phyloP scores from a whole-genome alignment of 2,329 filamentous ascomycete genomes.

The Raffaelea deltoideospora region DNA sequence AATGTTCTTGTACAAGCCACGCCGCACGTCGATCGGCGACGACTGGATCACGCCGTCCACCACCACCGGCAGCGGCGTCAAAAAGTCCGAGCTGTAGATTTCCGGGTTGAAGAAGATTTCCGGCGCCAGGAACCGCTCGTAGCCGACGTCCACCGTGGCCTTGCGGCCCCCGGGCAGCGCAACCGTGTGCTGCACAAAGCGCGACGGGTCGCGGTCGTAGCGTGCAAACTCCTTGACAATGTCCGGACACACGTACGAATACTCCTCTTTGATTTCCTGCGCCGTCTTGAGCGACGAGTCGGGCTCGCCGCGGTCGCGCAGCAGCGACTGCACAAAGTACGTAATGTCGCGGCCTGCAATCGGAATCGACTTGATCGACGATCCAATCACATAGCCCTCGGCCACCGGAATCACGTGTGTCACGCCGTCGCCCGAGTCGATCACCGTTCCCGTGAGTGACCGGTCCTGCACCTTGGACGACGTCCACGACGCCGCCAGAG shows the following conservation, averaged over 20 bases:
- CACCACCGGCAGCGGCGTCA: slow-evolving; percentile 85
- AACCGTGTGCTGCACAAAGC: slow-evolving; percentile 82
- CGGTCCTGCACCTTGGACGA: slow-evolving; percentile 95
- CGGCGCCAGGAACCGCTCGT: slow-evolving; percentile 93
- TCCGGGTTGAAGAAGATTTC: slow-evolving; percentile 99
- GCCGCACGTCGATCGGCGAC: slow-evolving; percentile 90
- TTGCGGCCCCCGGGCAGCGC: slow-evolving; percentile 73
- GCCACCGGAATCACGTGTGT: slow-evolving; percentile 98
- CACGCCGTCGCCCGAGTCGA: slow-evolving; percentile 96
- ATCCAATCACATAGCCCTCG: slow-evolving; percentile 97
- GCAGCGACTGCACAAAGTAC: slow-evolving; percentile 92
- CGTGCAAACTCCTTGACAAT: slow-evolving; percentile 97
- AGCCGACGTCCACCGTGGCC: slow-evolving; percentile 81
- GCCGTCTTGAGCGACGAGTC: slow-evolving; percentile 96
- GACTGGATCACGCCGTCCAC: slow-evolving; percentile 96
- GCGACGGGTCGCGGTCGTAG: slow-evolving; percentile 83
- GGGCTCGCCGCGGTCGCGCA: slow-evolving; percentile 89
- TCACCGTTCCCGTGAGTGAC: slow-evolving; percentile 91
- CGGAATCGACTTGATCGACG: slow-evolving; percentile 97
- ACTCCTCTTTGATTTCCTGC: slow-evolving; percentile 96
- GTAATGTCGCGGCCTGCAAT: slow-evolving; percentile 97
- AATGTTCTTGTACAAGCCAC: slow-evolving; percentile 99
- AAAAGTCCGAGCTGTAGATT: slow-evolving; percentile 97
- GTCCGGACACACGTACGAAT: slow-evolving; percentile 96
- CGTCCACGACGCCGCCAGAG: slow-evolving; percentile 94